Evolutionary conservation across 345 rosid genomes (phyloP).

Genomic region (Arabidopsis arenosa): DNA sequence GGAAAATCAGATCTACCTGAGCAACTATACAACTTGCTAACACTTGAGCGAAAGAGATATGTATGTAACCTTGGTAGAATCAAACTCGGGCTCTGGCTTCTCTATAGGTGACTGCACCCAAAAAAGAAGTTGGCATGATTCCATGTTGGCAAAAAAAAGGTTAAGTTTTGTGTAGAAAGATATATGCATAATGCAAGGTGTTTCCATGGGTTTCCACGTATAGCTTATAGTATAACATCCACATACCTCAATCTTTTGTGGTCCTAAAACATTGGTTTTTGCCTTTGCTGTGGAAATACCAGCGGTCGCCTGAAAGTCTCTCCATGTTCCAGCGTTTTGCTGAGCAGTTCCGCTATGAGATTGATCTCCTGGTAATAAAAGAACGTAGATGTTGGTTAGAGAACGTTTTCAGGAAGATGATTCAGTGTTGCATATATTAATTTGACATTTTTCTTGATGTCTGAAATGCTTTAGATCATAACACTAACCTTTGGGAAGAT

Average conservation of each 20-base stretch:
- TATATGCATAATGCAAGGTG: conserved; percentile 22
- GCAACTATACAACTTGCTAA: conserved; percentile 2
- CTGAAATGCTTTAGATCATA: conserved; percentile 26
- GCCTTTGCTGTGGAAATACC: conserved; percentile 20
- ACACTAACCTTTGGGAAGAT: conserved; percentile 57
- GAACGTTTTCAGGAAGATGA: conserved; percentile 6
- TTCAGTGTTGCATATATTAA: not conserved
- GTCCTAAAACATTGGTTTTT: conserved; percentile 14
- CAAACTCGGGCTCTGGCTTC: conserved; percentile 50
- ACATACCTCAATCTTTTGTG: conserved; percentile 42
- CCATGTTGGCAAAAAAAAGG: too few species aligned
- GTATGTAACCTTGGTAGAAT: conserved; percentile 53
- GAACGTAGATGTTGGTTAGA: conserved; percentile 15
- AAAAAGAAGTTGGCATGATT: conserved; percentile 16
- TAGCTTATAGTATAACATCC: conserved; percentile 17
- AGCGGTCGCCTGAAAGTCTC: conserved; percentile 24
- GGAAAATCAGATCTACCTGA: not conserved
- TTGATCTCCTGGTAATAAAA: conserved; percentile 27
- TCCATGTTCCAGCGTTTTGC: conserved; percentile 33
- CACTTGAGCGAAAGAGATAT: conserved; percentile 2
- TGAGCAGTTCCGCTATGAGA: conserved; percentile 2
- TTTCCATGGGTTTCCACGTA: conserved; percentile 3
- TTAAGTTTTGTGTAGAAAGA: conserved; percentile 14
- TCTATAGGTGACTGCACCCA: conserved; percentile 51
- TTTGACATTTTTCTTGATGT: conserved; percentile 14